These are phyloP conservation scores for Zychaea mexicana DNA, from an alignment of 371 early-diverging fungal genomes.

Conservation along the genomic window DNA sequence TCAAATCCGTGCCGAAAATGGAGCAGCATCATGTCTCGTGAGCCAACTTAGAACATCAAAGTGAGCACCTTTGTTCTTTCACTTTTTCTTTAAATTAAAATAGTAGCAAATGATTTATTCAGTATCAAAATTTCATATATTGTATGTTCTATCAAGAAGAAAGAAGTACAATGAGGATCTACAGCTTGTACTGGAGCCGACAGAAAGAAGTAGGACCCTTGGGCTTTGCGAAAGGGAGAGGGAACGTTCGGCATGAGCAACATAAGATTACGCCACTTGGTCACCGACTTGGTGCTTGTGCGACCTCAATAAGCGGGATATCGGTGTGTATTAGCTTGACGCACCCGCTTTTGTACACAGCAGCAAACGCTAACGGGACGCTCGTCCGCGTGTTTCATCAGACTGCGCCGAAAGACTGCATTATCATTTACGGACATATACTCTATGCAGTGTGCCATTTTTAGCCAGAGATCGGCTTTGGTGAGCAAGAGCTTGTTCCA, in stretches of 20 bases:
- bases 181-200: background rate
- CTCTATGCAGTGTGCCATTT: constrained; percentile 1
- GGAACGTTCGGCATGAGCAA: background rate
- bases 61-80: background rate
- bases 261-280: constrained; percentile 1
- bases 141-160: background rate
- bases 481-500: background rate
- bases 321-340: background rate
- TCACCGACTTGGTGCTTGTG: background rate
- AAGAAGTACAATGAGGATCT: background rate
- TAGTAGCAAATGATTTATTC: background rate
- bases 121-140: background rate
- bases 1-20: background rate
- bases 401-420: background rate
- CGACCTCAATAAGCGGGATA: background rate
- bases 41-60: background rate
- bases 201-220: background rate
- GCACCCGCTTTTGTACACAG: too few relatives aligned
- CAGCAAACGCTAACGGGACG: background rate
- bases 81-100: background rate
- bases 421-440: constrained; percentile 1
- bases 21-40: background rate
- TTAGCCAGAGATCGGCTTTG: background rate
- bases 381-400: constrained; percentile 5
- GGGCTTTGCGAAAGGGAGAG: too few relatives aligned